A percentile compares a stretch with the other conserved stretches of the same genome.
Conservation (phyloP, 768 basidiomycete species). For the Calocera cornea region DNA sequence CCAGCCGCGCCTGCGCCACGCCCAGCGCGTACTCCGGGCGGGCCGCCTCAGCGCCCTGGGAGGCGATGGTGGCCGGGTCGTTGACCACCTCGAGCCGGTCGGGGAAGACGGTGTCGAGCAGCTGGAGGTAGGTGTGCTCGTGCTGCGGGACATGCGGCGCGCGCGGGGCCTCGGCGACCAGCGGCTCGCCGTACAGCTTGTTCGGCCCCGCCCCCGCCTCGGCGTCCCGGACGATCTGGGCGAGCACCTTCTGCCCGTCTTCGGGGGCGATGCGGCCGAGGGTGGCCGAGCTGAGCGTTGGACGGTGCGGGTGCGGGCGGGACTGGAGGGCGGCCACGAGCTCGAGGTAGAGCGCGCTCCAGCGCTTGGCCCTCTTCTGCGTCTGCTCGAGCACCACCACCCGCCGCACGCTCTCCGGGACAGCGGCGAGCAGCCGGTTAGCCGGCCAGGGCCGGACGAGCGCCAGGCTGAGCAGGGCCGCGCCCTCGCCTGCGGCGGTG, state of each 20-base stretch:
- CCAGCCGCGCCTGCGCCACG: slow-evolving; percentile 69
- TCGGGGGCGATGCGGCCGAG: slow-evolving; percentile 39
- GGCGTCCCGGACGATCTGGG: slow-evolving; percentile 20
- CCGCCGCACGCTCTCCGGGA: slow-evolving; percentile 49
- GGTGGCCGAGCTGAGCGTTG: slow-evolving; percentile 47
- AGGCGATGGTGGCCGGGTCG: slow-evolving; percentile 54
- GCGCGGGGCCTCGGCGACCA: slow-evolving; percentile 19
- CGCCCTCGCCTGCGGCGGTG: slow-evolving; percentile 39
- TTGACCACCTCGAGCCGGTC: slow-evolving; percentile 75
- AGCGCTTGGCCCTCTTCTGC: slow-evolving; percentile 61
- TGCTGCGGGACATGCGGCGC: slow-evolving; percentile 68
- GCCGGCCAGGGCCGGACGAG: slow-evolving; percentile 57
- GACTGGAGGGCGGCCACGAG: slow-evolving; percentile 59
- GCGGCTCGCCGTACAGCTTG: slow-evolving; percentile 19
- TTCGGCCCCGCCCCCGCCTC: slow-evolving; percentile 3
- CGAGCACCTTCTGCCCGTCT: slow-evolving; percentile 23
- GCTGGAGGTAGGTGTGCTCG: slow-evolving; percentile 82
- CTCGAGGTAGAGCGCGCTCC: slow-evolving; percentile 79
- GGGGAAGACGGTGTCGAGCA: slow-evolving; percentile 67
- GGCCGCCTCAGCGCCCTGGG: slow-evolving; percentile 64
- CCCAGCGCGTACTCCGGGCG: slow-evolving; percentile 93
- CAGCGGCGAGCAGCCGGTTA: slow-evolving; percentile 39
- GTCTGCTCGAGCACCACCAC: slow-evolving; percentile 77
- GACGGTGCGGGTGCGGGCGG: slow-evolving; percentile 34
- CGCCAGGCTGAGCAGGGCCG: slow-evolving; percentile 49